Conservation (phyloP, 257 asterid genomes). For the Haberlea rhodopensis region DNA sequence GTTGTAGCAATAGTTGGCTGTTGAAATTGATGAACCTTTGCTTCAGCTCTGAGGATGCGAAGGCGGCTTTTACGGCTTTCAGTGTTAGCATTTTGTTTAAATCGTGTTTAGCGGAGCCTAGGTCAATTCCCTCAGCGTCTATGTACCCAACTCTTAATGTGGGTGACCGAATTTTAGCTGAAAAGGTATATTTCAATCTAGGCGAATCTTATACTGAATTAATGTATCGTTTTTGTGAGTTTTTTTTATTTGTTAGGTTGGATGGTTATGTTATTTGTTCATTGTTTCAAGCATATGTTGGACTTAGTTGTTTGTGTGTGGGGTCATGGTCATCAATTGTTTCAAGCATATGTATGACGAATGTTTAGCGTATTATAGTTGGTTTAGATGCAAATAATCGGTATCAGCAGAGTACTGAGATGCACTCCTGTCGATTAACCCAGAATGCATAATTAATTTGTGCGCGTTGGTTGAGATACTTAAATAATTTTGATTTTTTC, state of each 20-base stretch:
- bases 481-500: neutral
- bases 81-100: conserved; percentile 69
- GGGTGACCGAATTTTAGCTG: conserved; percentile 86
- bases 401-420: neutral
- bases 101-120: conserved; percentile 91
- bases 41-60: conserved; percentile 72
- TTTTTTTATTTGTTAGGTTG: neutral
- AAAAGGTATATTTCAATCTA: conserved; percentile 58
- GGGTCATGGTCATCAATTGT: neutral
- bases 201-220: neutral
- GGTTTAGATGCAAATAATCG: neutral
- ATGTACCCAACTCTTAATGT: conserved; percentile 92
- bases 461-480: conserved; percentile 18
- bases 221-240: conserved; percentile 5
- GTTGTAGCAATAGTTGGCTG: conserved; percentile 49
- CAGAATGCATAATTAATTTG: conserved; percentile 27
- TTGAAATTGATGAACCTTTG: conserved; percentile 54
- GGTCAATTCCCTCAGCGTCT: conserved; percentile 90
- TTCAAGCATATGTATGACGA: conserved; percentile 9
- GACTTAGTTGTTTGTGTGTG: neutral
- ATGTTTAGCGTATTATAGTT: neutral
- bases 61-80: conserved; percentile 85
- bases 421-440: conserved; percentile 1
- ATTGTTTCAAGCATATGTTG: neutral
- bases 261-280: neutral